Evolutionary conservation across 2,329 filamentous ascomycete genomes (phyloP).

Genomic region (Zasmidium angulare): DNA sequence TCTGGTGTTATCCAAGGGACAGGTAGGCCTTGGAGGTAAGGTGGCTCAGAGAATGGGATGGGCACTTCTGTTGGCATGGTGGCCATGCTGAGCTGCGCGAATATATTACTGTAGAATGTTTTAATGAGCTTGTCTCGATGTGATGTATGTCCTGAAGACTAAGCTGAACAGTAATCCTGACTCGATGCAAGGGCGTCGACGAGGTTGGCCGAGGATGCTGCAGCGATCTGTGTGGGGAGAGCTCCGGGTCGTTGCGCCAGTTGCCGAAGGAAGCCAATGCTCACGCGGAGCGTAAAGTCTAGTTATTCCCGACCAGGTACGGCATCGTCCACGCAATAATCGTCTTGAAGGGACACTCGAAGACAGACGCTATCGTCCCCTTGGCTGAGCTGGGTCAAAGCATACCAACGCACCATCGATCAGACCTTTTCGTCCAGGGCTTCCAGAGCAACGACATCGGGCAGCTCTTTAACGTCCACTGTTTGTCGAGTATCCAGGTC

Average conservation of each 20-base stretch:
- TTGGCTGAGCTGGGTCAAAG: too few relatives aligned
- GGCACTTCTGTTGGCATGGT: slow-evolving; percentile 24
- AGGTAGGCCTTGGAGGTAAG: slow-evolving; percentile 68
- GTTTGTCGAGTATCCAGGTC: slow-evolving; percentile 74
- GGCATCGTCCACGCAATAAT: too few relatives aligned
- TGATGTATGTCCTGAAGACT: too few relatives aligned
- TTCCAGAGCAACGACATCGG: slow-evolving; percentile 57
- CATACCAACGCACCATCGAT: too few relatives aligned
- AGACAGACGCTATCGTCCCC: too few relatives aligned
- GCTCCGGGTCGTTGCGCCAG: not conserved
- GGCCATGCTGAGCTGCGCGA: not conserved
- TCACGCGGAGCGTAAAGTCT: not conserved
- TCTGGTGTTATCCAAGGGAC: slow-evolving; percentile 69
- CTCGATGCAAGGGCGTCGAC: not conserved
- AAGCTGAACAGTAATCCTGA: not conserved
- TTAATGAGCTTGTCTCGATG: too few relatives aligned
- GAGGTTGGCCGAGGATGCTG: not conserved
- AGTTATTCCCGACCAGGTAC: not conserved
- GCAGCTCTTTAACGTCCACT: slow-evolving; percentile 73
- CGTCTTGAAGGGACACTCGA: too few relatives aligned
- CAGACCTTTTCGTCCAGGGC: not conserved
- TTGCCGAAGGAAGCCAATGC: not conserved
- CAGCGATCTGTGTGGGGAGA: not conserved
- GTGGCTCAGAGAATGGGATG: slow-evolving; percentile 71
- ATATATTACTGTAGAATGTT: too few relatives aligned